Evolutionary conservation across 805 yeast genomes (phyloP), one percentile per base, ranked within the genome.

Genomic region (Candida hispaniensis): DNA sequence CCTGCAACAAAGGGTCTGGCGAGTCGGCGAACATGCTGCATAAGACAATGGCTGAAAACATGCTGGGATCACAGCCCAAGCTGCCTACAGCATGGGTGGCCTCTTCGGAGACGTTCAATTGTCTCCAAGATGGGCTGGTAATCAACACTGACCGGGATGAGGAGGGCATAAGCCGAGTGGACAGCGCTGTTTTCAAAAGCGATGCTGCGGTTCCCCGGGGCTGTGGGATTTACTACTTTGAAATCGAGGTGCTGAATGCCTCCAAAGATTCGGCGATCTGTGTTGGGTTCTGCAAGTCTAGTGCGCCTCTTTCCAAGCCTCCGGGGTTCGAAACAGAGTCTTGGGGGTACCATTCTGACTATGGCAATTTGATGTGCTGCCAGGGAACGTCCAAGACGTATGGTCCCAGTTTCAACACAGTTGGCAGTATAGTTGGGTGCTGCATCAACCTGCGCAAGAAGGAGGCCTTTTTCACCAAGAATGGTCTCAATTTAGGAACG

Each of bases 391-490:
- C 61, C 10, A 59, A 58, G 26, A 59, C 55, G 14, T 64, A 59
- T 33, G 63, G 63, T 2, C 63, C 66, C 24, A 56, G 51, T 18
- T 75, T 68, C 51, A 70, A 74, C 0, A 50, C 58, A 20, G 30
- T 26, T 2, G 67, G 67, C 14, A 94, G 83, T 54, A 61, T 69
- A 2, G 66, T 86, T 43, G 96, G 96, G 0, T 78, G 86, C 54
- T 95, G 95, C 4, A 66, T 83, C 14, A 78, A 85, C 58, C 78
- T 71, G 46, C 60, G 67, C 10, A 70, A 69, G 24, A 66, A 71
- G 25, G 58, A 73, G 0, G 65, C 82, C 2, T 86, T 85, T 47
- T 71, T 72, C 44, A 85, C 95, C 0, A 76, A 79, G 51, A 85
- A 86, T 55, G 96, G 95, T 2, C 64, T 79, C 3, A 59, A 54